Conservation (phyloP, 176 grass and related monocot species). For the Triticum dicoccoides region DNA sequence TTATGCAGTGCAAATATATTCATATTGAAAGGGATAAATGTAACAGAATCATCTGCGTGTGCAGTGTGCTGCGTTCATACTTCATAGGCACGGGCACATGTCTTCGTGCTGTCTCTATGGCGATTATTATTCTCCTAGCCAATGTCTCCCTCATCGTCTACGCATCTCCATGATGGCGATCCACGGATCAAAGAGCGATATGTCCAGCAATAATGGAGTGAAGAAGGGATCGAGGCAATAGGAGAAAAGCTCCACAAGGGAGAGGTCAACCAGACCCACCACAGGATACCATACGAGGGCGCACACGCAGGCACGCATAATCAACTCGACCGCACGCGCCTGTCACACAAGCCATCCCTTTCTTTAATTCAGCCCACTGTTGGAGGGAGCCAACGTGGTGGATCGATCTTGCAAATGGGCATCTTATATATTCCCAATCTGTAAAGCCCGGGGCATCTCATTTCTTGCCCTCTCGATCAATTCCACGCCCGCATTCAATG, state of each 20-base stretch:
- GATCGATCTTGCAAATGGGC: conserved; percentile 36
- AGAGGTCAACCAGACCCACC: conserved; percentile 30
- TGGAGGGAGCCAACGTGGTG: not conserved
- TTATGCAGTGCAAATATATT: too few species aligned
- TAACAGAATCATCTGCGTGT: too few species aligned
- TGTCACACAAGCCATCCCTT: not conserved
- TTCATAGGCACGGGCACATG: too few species aligned
- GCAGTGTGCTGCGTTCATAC: too few species aligned
- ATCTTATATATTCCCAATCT: conserved; percentile 31
- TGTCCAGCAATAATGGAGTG: conserved; percentile 44
- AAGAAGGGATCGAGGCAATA: not conserved
- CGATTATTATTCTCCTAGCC: too few species aligned
- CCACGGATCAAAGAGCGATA: conserved; percentile 32
- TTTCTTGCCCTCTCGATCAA: conserved; percentile 10
- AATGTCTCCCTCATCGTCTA: conserved; percentile 1
- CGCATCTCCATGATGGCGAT: conserved; percentile 23
- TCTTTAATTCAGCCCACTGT: not conserved
- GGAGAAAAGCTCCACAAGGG: not conserved
- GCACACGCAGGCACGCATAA: not conserved
- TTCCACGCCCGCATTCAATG: not conserved
- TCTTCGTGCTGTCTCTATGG: not conserved
- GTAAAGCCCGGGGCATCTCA: conserved; percentile 31
- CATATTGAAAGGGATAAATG: too few species aligned
- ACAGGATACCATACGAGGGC: conserved; percentile 5
- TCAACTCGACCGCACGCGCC: not conserved